phyloP scores from a whole-genome alignment of 2,329 filamentous ascomycete genomes.

The Aspergillus terreus region DNA sequence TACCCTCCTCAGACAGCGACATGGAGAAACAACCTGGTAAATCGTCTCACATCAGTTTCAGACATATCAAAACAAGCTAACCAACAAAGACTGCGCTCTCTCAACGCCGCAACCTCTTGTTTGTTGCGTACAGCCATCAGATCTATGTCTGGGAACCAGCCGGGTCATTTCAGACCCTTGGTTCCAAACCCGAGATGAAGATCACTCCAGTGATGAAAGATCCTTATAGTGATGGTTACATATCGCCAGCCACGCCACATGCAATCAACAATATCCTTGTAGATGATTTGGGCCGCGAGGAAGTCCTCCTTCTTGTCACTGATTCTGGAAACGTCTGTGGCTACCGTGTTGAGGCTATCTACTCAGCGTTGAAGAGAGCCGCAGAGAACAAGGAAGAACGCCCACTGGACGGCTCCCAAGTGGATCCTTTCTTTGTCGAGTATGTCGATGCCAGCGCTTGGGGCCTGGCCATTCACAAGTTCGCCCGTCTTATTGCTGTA shows the following conservation, averaged over 20 bases:
- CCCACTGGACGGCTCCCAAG: slow-evolving; percentile 30
- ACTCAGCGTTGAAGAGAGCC: slow-evolving; percentile 41
- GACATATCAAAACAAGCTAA: not conserved
- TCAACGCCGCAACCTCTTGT: slow-evolving; percentile 45
- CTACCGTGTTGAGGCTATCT: slow-evolving; percentile 59
- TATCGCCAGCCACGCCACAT: slow-evolving; percentile 54
- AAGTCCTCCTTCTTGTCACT: slow-evolving; percentile 64
- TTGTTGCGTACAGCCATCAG: slow-evolving; percentile 38
- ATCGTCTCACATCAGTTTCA: slow-evolving; percentile 1
- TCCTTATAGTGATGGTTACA: slow-evolving; percentile 46
- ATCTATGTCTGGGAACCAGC: slow-evolving; percentile 45
- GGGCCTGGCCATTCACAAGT: slow-evolving; percentile 78
- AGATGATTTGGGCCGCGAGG: slow-evolving; percentile 65
- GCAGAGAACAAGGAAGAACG: slow-evolving; percentile 14
- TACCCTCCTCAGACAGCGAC: slow-evolving; percentile 29
- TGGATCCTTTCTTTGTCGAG: slow-evolving; percentile 63
- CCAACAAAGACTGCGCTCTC: slow-evolving; percentile 40
- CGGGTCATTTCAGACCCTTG: slow-evolving; percentile 38
- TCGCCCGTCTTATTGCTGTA: slow-evolving; percentile 81
- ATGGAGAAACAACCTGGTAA: slow-evolving; percentile 46
- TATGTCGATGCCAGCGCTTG: slow-evolving; percentile 79
- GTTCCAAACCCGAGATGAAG: slow-evolving; percentile 37
- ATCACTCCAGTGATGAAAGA: slow-evolving; percentile 42
- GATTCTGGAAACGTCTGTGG: slow-evolving; percentile 74
- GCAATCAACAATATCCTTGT: slow-evolving; percentile 66